Evolutionary conservation across 306 rosid species (phyloP), one percentile per base, ranked within the genome.

Genomic region (Sindora glabra): DNA sequence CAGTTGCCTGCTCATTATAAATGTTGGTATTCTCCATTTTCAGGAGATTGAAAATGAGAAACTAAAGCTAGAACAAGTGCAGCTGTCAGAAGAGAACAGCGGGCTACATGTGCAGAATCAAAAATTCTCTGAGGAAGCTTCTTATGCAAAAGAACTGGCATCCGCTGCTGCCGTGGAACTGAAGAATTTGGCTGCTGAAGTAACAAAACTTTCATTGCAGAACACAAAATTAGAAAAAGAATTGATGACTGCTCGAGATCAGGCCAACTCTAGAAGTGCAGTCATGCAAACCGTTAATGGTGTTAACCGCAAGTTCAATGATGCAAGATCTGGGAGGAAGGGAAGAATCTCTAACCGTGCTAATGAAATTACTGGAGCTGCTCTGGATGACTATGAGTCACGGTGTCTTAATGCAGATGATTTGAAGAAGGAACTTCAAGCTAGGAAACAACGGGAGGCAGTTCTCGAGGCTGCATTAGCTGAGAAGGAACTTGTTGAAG

Each of bases 161-260:
- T 86, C 99, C 59, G 99, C 99, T 65, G 99, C 99, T 64, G 99
- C 99, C 41, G 89, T 94, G 45, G 99, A 94, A 66, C 71, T 94
- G 72, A 94, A 94, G 77, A 94, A 89, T 86, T 81, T 94, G 82
- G 97, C 97, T 44, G 84, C 90, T 76, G 97, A 94, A 81, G 95
- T 94, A 75, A 94, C 99, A 10, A 94, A 84, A 77, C 83, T 89
- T 51, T 94, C 99, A 47, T 65, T 89, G 58, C 97, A 86, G 56
- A 89, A 72, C 76, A 79, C 87, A 6, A 94, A 94, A 75, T 64
- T 89, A 48, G 97, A 94, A 67, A 94, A 94, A 59, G 99, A 94
- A 62, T 66, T 89, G 71, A 56, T 77, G 76, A 73, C 94, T 62
- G 82, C 86, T 21, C 82, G 90, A 38, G 99, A 92, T 48, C 60